Percentiles rank a stretch among this genome's conserved stretches.
phyloP scores from a whole-genome alignment of 495 filamentous ascomycete species.

The Astrothelium macrocarpum region DNA sequence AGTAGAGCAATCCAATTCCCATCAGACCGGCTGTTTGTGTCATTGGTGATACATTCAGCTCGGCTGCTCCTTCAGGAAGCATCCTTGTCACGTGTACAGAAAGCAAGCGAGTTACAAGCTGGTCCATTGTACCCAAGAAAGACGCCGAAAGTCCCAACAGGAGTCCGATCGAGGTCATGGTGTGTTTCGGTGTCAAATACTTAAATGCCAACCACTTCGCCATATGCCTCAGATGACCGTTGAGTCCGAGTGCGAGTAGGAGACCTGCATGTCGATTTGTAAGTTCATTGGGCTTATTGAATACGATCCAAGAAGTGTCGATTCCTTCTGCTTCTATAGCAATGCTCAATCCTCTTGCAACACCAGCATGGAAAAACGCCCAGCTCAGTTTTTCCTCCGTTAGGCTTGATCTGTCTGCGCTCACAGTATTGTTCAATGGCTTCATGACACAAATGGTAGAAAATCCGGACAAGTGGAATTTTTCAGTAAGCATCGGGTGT shows the following conservation, averaged over 20 bases:
- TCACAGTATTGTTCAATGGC: slow-evolving; percentile 79
- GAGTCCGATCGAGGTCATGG: slow-evolving; percentile 95
- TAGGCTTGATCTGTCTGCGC: slow-evolving; percentile 70
- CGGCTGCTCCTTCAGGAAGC: slow-evolving; percentile 68
- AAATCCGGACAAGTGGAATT: slow-evolving; percentile 76
- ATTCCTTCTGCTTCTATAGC: slow-evolving; percentile 85
- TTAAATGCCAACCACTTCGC: slow-evolving; percentile 99
- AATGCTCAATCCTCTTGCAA: slow-evolving; percentile 80
- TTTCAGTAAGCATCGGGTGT: slow-evolving; percentile 80
- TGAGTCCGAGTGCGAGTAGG: slow-evolving; percentile 82
- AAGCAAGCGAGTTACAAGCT: slow-evolving; percentile 80
- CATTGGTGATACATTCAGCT: slow-evolving; percentile 85
- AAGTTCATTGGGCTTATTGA: slow-evolving; percentile 89
- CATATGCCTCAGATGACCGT: slow-evolving; percentile 83
- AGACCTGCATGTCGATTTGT: slow-evolving; percentile 93
- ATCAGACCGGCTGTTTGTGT: slow-evolving; percentile 95
- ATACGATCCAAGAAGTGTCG: slow-evolving; percentile 96
- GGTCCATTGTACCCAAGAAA: slow-evolving; percentile 93
- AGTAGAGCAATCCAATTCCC: slow-evolving; percentile 93
- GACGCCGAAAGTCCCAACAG: slow-evolving; percentile 87
- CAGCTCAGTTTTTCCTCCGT: slow-evolving; percentile 93
- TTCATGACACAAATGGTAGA: slow-evolving; percentile 81
- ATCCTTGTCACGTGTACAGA: slow-evolving; percentile 96
- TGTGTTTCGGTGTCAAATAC: slow-evolving; percentile 94
- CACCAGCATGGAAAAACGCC: slow-evolving; percentile 97